Base-by-base conservation (phyloP, 805 yeast genomes). In the Starmerella ratchasimensis region DNA sequence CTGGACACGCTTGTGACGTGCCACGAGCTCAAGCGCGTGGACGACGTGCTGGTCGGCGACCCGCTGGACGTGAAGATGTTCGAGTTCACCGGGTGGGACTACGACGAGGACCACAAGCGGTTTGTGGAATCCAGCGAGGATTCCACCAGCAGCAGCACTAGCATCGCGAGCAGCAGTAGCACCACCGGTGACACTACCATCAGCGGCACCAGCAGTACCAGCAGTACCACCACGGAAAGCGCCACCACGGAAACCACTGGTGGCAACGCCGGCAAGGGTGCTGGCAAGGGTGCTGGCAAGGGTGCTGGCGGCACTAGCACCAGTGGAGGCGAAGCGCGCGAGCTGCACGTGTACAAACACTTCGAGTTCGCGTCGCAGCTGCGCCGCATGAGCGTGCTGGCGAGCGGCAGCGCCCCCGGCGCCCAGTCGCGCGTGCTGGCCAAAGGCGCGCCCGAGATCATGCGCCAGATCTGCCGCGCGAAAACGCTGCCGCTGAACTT, bases 401-500 rank as follows among this genome's bases (percentile, higher is more conserved):
- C 76, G 13, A 69, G 71, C 41, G 43, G 43, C 1, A 26, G 19
- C 7, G 13, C 34, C n/a, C 36, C 41, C 8, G 37, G 46, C 16
- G 57, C 61, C 16, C 55, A 59, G 15, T 63, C 65, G 43, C 59
- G 62, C 43, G 71, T 75, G 0, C 77, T 72, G 54, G 83, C 90
- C 10, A 90, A 90, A 54, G 99, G 99, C 34, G 98, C 99, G 0
- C 99, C 99, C 0, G 99, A 90, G 55, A 81, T 86, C 9, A 80
- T 90, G 68, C 64, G 69, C 22, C 76, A 73, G 14, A 72, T 90
- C 22, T 90, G 98, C 59, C 61, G 63, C 13, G 72, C 77, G 1
- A 72, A 68, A 15, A 63, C 84, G 0, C 59, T 90, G 34, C 98
- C 99, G 1, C 53, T 57, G 2, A 71, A 84, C 50, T 90, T 71